A percentile compares a stretch with the other conserved stretches of the same genome.
phyloP scores from a whole-genome alignment of 352 stramenopile genomes.

The Aphanomyces stellatus region DNA sequence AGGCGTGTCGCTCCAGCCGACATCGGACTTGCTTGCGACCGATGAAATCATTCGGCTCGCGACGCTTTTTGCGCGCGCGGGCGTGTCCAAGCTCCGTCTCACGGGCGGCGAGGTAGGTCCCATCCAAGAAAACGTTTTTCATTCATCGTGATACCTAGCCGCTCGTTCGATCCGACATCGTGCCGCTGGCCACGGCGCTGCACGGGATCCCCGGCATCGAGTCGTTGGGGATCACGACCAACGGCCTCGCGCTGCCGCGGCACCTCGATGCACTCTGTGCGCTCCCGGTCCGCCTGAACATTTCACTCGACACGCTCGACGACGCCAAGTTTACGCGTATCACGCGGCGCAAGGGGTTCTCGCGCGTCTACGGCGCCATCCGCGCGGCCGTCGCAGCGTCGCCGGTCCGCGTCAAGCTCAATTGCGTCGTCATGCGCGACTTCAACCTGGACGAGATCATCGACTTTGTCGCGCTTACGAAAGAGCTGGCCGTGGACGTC shows the following conservation, averaged over 20 bases:
- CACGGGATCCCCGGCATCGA: constrained; percentile 56
- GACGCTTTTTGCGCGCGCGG: constrained; percentile 79
- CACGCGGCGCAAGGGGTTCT: constrained; percentile 86
- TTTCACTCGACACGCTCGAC: constrained; percentile 94
- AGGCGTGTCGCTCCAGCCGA: constrained; percentile 81
- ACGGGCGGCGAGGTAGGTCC: constrained; percentile 91
- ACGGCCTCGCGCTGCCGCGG: constrained; percentile 88
- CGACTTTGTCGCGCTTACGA: constrained; percentile 92
- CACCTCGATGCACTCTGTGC: constrained; percentile 73
- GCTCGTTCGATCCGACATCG: constrained; percentile 46
- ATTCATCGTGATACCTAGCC: constrained; percentile 21
- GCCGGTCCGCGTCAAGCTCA: constrained; percentile 89
- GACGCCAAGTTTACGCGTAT: constrained; percentile 88
- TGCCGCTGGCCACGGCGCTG: constrained; percentile 42
- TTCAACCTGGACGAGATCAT: constrained; percentile 93
- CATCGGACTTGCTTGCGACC: constrained; percentile 71
- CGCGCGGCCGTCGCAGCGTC: constrained; percentile 44
- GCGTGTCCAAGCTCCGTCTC: constrained; percentile 90
- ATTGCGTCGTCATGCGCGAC: constrained; percentile 95
- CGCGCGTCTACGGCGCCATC: constrained; percentile 81
- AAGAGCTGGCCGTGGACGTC: constrained; percentile 82
- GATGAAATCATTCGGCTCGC: constrained; percentile 89
- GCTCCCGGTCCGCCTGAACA: constrained; percentile 87
- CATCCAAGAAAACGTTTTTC: constrained; percentile 30
- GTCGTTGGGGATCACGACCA: constrained; percentile 93